Conservation (phyloP, 2,329 filamentous ascomycete species). For the Cladosporium velox region DNA sequence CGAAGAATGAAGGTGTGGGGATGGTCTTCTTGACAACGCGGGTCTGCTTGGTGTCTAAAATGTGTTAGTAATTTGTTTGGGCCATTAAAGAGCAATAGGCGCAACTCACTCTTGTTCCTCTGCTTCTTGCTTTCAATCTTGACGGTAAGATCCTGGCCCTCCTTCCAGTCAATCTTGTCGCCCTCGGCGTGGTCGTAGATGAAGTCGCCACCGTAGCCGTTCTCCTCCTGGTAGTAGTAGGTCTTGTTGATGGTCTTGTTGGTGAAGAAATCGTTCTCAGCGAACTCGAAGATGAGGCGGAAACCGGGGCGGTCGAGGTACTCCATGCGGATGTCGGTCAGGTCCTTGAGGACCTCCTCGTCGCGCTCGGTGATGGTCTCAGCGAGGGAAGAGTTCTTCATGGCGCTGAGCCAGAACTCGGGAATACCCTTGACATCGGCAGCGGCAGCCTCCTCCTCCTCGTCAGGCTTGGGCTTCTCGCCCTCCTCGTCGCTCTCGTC, state of each 20-base stretch:
- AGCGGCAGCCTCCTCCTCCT: conserved; percentile 57
- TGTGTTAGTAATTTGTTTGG: conserved; percentile 24
- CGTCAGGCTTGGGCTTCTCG: conserved; percentile 54
- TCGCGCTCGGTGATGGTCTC: conserved; percentile 99
- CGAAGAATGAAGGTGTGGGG: conserved; percentile 94
- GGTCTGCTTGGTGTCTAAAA: conserved; percentile 93
- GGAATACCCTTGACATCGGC: conserved; percentile 76
- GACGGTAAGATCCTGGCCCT: conserved; percentile 88
- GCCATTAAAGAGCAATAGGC: background rate
- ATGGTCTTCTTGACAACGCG: conserved; percentile 99
- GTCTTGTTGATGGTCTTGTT: conserved; percentile 98
- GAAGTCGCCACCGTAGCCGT: conserved; percentile 96
- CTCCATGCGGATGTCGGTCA: conserved; percentile 96
- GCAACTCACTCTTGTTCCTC: conserved; percentile 84
- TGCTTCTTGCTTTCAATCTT: conserved; percentile 99
- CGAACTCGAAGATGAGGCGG: conserved; percentile 96
- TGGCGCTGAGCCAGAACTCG: conserved; percentile 98
- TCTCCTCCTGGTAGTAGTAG: conserved; percentile 99
- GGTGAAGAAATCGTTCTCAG: conserved; percentile 92
- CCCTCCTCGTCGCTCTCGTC: conserved; percentile 59
- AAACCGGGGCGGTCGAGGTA: conserved; percentile 98
- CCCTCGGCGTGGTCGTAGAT: conserved; percentile 99
- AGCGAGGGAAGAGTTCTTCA: conserved; percentile 99
- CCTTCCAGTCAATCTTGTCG: conserved; percentile 96
- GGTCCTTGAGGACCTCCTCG: conserved; percentile 85